Conservation (phyloP, 345 rosid genomes). For the Kernera saxatilis region DNA sequence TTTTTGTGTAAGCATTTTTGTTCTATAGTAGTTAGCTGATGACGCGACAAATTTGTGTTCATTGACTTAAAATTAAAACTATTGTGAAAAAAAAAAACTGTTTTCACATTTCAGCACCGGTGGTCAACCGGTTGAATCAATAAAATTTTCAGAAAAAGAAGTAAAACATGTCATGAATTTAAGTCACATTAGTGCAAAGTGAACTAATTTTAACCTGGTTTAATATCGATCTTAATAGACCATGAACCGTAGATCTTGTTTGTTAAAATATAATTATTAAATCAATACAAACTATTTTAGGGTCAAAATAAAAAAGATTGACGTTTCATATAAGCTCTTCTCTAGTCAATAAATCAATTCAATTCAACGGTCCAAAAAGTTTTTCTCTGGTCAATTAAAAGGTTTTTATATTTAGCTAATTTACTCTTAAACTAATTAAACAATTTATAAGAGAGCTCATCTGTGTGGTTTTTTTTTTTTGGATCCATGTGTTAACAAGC, state of each 20-base stretch:
- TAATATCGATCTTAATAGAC: neutral
- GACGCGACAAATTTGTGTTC: too few relatives aligned
- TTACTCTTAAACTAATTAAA: neutral
- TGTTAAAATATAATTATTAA: too few relatives aligned
- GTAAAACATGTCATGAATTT: too few relatives aligned
- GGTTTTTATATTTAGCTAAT: neutral
- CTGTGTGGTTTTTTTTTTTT: neutral
- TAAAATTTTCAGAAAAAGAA: too few relatives aligned
- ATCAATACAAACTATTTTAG: neutral
- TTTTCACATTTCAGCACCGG: too few relatives aligned
- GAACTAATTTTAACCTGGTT: neutral
- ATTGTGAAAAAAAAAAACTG: too few relatives aligned
- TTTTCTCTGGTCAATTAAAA: neutral
- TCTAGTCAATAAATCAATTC: neutral
- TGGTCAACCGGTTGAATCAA: too few relatives aligned
- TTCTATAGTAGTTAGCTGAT: too few relatives aligned
- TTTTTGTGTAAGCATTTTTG: too few relatives aligned
- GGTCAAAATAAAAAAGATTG: neutral
- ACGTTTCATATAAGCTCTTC: neutral
- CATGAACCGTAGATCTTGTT: neutral
- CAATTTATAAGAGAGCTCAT: neutral
- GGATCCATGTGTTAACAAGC: neutral
- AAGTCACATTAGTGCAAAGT: neutral
- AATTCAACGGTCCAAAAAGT: neutral
- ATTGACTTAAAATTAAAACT: too few relatives aligned